Percentiles rank a stretch among this genome's conserved stretches.
Conservation (phyloP, 139 green algal species). For the Micractinium sp. region DNA sequence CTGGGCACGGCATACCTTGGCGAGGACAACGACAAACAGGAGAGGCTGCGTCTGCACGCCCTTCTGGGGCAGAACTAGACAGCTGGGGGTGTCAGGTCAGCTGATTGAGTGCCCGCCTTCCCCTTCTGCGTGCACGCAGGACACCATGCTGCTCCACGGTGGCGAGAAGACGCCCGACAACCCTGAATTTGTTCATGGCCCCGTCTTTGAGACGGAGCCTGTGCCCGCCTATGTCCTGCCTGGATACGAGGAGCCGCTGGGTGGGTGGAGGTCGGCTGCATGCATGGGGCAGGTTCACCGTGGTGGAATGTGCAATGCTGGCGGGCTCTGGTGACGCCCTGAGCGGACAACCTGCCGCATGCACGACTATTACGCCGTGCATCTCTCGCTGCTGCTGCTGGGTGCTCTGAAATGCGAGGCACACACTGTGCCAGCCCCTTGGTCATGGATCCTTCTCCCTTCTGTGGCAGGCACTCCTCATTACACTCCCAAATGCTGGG, state of each 20-base stretch:
- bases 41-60: too few species aligned
- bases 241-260: constrained; percentile 18
- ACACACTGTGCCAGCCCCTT: not conserved
- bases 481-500: constrained; percentile 2
- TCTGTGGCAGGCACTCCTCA: constrained; percentile 5
- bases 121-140: not conserved
- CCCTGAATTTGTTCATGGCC: not conserved
- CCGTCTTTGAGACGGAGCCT: not conserved
- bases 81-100: too few species aligned
- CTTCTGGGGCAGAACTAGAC: too few species aligned
- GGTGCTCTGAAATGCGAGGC: too few species aligned
- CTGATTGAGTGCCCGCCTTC: too few species aligned
- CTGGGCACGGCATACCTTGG: too few species aligned
- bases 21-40: too few species aligned
- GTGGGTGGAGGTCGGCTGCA: not conserved
- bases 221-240: constrained; percentile 18
- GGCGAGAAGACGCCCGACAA: constrained; percentile 8
- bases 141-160: constrained; percentile 1
- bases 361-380: too few species aligned
- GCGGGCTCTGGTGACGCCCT: too few species aligned
- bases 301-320: too few species aligned
- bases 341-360: too few species aligned
- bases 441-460: not conserved
- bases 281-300: too few species aligned
- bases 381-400: not conserved